phyloP scores from a whole-genome alignment of 179 eudicot genomes.

The Monotropa hypopitys region DNA sequence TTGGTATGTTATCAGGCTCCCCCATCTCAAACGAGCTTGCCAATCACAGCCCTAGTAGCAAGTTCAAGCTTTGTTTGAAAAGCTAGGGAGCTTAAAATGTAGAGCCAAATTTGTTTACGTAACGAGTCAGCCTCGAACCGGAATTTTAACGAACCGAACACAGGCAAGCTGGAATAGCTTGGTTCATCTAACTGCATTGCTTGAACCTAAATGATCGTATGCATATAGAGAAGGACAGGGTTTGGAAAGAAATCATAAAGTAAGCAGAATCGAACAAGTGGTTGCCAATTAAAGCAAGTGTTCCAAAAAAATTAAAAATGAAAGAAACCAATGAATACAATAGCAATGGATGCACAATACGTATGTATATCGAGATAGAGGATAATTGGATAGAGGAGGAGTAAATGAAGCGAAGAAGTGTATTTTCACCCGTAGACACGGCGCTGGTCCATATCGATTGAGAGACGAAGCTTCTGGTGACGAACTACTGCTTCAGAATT shows the following conservation, averaged over 20 bases:
- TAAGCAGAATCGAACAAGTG: background rate
- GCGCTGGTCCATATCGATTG: conserved; percentile 62
- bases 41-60: background rate
- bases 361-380: background rate
- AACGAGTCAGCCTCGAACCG: background rate
- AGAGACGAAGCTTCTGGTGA: conserved; percentile 88
- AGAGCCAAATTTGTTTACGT: background rate
- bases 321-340: background rate
- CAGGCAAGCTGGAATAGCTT: background rate
- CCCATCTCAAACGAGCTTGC: background rate
- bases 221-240: background rate
- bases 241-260: background rate
- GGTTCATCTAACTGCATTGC: background rate
- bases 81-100: background rate
- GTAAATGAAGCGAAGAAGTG: background rate
- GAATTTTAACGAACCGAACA: background rate
- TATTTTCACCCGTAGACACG: conserved; percentile 57
- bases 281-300: background rate
- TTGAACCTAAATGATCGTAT: background rate
- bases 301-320: background rate
- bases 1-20: background rate
- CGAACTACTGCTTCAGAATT: conserved; percentile 56
- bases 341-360: background rate
- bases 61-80: background rate
- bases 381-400: background rate